phyloP scores from a whole-genome alignment of 2,329 filamentous ascomycete species.

The Colletotrichum sansevieriae region DNA sequence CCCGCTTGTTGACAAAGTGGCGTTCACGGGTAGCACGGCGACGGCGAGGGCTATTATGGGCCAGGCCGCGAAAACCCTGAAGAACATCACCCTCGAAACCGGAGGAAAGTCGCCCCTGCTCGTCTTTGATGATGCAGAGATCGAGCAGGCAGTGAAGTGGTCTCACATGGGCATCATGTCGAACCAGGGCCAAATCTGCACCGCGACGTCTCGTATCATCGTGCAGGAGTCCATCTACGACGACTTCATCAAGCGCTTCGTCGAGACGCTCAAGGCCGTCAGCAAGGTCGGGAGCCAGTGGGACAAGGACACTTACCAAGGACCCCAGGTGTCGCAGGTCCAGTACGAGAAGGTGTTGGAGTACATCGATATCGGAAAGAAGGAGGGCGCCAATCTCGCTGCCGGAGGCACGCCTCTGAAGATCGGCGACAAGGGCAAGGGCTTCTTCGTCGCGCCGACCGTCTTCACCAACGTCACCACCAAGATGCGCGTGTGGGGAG shows the following conservation, averaged over 20 bases:
- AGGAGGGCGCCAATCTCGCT: slow-evolving; percentile 75
- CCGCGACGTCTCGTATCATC: slow-evolving; percentile 74
- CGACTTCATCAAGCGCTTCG: slow-evolving; percentile 73
- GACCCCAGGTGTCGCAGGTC: slow-evolving; percentile 78
- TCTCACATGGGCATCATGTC: slow-evolving; percentile 65
- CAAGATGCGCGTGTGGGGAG: slow-evolving; percentile 59
- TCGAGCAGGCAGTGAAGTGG: slow-evolving; percentile 76
- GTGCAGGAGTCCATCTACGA: slow-evolving; percentile 73
- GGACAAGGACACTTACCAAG: slow-evolving; percentile 76
- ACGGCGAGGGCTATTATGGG: slow-evolving; percentile 84
- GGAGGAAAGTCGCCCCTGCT: slow-evolving; percentile 76
- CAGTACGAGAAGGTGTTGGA: slow-evolving; percentile 79
- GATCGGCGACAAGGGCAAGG: slow-evolving; percentile 52
- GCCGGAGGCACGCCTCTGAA: slow-evolving; percentile 66
- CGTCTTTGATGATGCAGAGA: slow-evolving; percentile 74
- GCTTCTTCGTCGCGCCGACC: slow-evolving; percentile 62
- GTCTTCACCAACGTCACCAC: slow-evolving; percentile 58
- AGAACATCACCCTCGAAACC: slow-evolving; percentile 76
- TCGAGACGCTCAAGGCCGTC: slow-evolving; percentile 65
- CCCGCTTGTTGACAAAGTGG: slow-evolving; percentile 79
- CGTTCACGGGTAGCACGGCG: slow-evolving; percentile 81
- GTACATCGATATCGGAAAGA: slow-evolving; percentile 78
- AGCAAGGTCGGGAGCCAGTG: slow-evolving; percentile 80
- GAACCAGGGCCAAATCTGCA: slow-evolving; percentile 76
- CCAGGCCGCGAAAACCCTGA: slow-evolving; percentile 73